Evolutionary conservation across 78 protist genomes (phyloP), one percentile per base, ranked within the genome.

Genomic region (Dictyostelium capitatum): DNA sequence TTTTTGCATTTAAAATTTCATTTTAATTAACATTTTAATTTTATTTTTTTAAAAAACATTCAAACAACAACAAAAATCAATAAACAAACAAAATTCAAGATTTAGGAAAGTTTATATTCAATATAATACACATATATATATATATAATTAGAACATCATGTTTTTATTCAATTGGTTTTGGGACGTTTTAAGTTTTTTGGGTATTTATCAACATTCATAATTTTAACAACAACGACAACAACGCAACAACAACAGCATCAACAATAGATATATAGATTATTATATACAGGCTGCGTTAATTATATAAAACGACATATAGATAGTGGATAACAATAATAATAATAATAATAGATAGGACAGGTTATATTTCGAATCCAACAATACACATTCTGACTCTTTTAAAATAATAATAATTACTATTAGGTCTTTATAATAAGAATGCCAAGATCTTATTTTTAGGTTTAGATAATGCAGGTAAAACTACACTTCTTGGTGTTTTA

Each of bases 401-500:
- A n/a, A n/a, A n/a, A 37, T 37, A 3, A 37, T 37, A 3, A 37
- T 37, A 3, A 37, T 37, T 37, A 37, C 43, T 37, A 37, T 37
- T 87, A 89, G 99, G 99, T 7, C 97, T 99, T 17, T 93, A 90
- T 43, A 69, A 94, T 79, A 99, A 99, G 96, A 79, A 56, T 32
- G 99, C 99, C 73, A 97, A 98, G 74, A 97, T 99, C 74, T 94
- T 99, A n/a, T 99, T 99, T 87, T 97, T 99, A 12, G 99, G 99
- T 37, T 92, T 99, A 28, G 99, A 99, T 97, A 98, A 98, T 56
- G 99, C 99, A 6, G 99, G 99, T 19, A 99, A 99, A 92, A 99
- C 99, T 32, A 99, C 99, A 3, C 97, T 99, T 14, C 81, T 99
- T 46, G 99, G 99, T 93, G 96, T 97, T 83, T 92, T 99, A 11